Percentiles rank a stretch among this genome's conserved stretches.
Conservation (phyloP, 2,329 filamentous ascomycete species). For the Claviceps sp. region DNA sequence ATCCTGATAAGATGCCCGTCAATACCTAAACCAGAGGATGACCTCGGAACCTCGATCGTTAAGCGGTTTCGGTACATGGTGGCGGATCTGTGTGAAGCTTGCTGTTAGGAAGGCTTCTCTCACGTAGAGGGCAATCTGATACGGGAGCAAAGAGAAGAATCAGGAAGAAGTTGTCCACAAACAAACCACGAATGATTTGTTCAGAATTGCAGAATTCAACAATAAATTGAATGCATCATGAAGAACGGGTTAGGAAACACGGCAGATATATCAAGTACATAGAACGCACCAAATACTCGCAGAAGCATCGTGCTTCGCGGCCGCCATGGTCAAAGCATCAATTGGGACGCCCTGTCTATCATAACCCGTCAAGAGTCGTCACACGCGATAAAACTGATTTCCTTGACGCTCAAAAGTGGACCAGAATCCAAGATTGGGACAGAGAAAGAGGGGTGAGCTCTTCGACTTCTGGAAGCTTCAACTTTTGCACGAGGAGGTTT, state of each 20-base stretch:
- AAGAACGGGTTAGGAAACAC: background rate
- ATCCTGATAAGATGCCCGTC: conserved; percentile 20
- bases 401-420: background rate
- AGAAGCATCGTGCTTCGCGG: no score
- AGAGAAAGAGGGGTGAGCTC: background rate
- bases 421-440: background rate
- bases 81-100: background rate
- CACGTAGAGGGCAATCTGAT: background rate
- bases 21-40: background rate
- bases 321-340: no score
- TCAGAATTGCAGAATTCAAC: conserved; percentile 39
- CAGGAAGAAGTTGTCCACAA: conserved; percentile 19
- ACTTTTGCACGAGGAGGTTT: no score
- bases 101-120: background rate
- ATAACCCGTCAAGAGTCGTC: no score
- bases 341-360: no score
- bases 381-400: no score
- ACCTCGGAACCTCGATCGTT: background rate
- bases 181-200: conserved; percentile 13
- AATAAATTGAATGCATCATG: conserved; percentile 25
- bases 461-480: no score
- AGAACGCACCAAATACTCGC: background rate
- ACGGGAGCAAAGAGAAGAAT: background rate
- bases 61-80: no score
- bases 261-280: background rate